Conservation (phyloP, 2,329 filamentous ascomycete genomes). For the Balansia obtecta region DNA sequence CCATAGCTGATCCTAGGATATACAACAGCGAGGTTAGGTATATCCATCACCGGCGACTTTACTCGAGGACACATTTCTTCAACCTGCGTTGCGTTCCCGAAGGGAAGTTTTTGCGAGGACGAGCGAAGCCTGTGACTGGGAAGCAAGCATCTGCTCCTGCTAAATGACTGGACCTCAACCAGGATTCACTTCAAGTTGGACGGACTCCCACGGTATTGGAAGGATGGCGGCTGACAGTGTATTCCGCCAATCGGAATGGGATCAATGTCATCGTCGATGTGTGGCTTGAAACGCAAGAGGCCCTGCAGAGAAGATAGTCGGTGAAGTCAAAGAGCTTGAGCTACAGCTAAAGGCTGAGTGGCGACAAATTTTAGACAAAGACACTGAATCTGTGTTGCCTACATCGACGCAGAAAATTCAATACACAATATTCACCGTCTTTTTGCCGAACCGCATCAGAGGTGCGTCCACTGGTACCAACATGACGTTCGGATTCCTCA, state of each 20-base stretch:
- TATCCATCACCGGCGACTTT: slow-evolving; percentile 41
- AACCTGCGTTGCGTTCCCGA: not conserved
- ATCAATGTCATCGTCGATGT: slow-evolving; percentile 47
- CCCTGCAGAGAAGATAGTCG: slow-evolving; percentile 26
- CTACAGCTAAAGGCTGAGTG: slow-evolving; percentile 11
- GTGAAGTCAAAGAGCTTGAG: slow-evolving; percentile 10
- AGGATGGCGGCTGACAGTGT: slow-evolving; percentile 14
- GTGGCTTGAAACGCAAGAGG: slow-evolving; percentile 41
- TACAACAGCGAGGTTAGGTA: slow-evolving; percentile 25
- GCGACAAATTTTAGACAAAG: no score
- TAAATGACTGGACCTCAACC: slow-evolving; percentile 1
- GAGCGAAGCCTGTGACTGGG: slow-evolving; percentile 11
- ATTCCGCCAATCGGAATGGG: slow-evolving; percentile 27
- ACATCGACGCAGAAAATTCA: slow-evolving; percentile 26
- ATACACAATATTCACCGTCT: slow-evolving; percentile 11
- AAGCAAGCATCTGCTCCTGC: slow-evolving; percentile 16
- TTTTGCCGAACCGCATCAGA: not conserved
- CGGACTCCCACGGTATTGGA: slow-evolving; percentile 13
- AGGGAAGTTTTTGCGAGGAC: not conserved
- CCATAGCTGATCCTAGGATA: slow-evolving; percentile 11
- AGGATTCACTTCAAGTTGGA: slow-evolving; percentile 7
- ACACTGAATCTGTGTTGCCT: slow-evolving; percentile 17
- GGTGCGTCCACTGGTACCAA: slow-evolving; percentile 15
- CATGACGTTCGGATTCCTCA: slow-evolving; percentile 10
- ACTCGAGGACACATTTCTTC: slow-evolving; percentile 26